Conservation (phyloP, 306 rosid genomes). For the Fragaria nilgerrensis region DNA sequence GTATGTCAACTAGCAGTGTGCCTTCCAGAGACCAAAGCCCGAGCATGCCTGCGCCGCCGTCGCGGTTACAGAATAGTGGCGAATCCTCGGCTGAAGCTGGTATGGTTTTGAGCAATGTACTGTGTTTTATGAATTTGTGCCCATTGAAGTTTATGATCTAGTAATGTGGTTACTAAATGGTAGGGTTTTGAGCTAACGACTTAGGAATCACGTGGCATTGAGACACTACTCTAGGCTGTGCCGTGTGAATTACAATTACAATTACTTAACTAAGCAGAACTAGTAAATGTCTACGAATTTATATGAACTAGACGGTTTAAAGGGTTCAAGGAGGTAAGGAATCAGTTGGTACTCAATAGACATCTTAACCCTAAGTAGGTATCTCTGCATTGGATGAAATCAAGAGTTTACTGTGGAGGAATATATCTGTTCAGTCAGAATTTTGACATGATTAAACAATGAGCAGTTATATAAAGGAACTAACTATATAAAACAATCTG, state of each 20-base stretch:
- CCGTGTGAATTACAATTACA: background rate
- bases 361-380: background rate
- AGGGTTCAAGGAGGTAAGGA: background rate
- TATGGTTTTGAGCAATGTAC: constrained; percentile 16
- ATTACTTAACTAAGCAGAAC: background rate
- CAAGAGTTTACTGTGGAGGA: background rate
- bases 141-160: background rate
- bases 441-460: background rate
- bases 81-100: constrained; percentile 76
- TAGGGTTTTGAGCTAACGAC: background rate
- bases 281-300: background rate
- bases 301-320: background rate
- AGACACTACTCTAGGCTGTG: background rate
- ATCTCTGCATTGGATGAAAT: background rate
- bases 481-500: background rate
- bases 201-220: background rate
- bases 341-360: background rate
- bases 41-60: constrained; percentile 40
- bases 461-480: background rate
- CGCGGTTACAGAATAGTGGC: constrained; percentile 62
- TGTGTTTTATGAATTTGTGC: background rate
- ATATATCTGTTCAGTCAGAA: background rate
- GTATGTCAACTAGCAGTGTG: constrained; percentile 50
- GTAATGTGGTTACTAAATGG: background rate
- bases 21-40: constrained; percentile 69